phyloP scores from a whole-genome alignment of 169 alveolate species.

The Toxoplasma gondii region DNA sequence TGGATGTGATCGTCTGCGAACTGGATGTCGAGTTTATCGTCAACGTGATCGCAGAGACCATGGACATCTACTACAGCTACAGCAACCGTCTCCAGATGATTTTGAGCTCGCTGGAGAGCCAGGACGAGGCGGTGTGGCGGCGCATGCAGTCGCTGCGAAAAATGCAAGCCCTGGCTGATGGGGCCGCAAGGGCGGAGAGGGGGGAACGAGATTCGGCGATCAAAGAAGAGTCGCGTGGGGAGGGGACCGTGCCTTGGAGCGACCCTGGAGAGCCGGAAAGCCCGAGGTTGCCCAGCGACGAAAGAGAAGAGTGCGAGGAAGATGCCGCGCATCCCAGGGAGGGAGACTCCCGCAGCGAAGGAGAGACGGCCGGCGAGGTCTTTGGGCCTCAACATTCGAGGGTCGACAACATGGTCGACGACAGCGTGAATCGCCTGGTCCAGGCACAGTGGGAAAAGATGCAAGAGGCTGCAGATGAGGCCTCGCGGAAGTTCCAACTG shows the following conservation, averaged over 20 bases:
- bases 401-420: too few species aligned
- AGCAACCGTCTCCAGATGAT: constrained; percentile 33
- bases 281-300: too few species aligned
- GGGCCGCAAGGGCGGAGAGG: not conserved
- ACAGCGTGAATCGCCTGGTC: too few species aligned
- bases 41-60: constrained; percentile 50
- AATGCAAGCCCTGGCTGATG: not conserved
- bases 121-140: constrained; percentile 29
- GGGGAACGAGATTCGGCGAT: not conserved
- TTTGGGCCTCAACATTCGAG: too few species aligned
- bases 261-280: not conserved
- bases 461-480: constrained; percentile 32
- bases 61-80: constrained; percentile 52
- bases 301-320: too few species aligned
- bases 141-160: not conserved
- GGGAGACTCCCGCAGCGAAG: too few species aligned
- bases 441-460: not conserved
- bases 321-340: too few species aligned
- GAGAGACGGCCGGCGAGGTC: too few species aligned
- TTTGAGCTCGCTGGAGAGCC: not conserved
- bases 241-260: not conserved
- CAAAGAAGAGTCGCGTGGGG: not conserved
- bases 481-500: not conserved
- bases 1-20: constrained; percentile 19
- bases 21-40: constrained; percentile 46